phyloP scores from a whole-genome alignment of 208 protist species.

The Crithidia thermophila region DNA sequence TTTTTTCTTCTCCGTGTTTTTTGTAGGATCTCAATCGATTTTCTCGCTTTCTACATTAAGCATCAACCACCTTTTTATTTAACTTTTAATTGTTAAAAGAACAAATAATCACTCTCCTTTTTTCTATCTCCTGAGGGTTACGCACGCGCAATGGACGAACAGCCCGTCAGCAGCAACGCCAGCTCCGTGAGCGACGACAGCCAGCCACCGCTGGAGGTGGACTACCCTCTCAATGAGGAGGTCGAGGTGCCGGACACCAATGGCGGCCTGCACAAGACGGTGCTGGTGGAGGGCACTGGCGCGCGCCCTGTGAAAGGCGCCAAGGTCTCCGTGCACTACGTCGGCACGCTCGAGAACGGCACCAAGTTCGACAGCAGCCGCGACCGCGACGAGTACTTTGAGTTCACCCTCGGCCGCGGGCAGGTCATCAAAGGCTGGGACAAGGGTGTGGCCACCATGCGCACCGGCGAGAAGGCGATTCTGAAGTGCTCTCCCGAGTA shows the following conservation, averaged over 20 bases:
- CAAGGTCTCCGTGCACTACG: conserved; percentile 92
- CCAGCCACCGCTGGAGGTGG: conserved; percentile 66
- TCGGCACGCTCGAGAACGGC: conserved; percentile 82
- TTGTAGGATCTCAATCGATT: too few species aligned
- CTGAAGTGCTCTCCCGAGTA: conserved; percentile 78
- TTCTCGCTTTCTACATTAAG: not conserved
- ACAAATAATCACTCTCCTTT: not conserved
- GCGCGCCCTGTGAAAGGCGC: conserved; percentile 71
- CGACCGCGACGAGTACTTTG: conserved; percentile 83
- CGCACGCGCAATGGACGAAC: conserved; percentile 16
- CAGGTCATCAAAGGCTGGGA: conserved; percentile 95
- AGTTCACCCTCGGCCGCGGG: conserved; percentile 85
- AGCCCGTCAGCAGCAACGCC: conserved; percentile 12
- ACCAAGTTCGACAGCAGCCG: conserved; percentile 91
- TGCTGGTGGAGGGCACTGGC: conserved; percentile 78
- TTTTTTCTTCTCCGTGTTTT: not conserved
- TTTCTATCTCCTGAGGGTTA: not conserved
- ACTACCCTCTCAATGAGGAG: conserved; percentile 69
- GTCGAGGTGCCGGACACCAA: conserved; percentile 80
- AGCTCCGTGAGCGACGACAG: conserved; percentile 61
- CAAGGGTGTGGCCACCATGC: conserved; percentile 90
- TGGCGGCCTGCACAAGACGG: conserved; percentile 77
- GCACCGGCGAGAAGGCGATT: conserved; percentile 82
- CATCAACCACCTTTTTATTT: not conserved
- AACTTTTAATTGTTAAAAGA: too few species aligned